Percentiles rank a stretch among this genome's conserved stretches.
Conservation (phyloP, 2,329 filamentous ascomycete species). For the Cryphonectria carpinicola region DNA sequence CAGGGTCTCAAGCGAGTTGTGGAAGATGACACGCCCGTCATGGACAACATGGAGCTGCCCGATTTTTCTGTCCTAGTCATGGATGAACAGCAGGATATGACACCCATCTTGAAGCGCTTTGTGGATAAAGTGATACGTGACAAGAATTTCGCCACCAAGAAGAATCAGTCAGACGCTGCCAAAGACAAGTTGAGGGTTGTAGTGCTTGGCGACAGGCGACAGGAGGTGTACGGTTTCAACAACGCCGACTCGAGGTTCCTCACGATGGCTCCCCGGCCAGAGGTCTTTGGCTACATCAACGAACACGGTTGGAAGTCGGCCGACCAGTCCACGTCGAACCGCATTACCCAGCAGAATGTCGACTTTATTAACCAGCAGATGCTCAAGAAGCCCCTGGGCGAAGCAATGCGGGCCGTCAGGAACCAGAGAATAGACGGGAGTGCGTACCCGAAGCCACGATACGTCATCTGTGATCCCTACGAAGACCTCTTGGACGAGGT, state of each 20-base stretch:
- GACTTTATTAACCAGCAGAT: slow-evolving; percentile 29
- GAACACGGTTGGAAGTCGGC: slow-evolving; percentile 17
- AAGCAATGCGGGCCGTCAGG: slow-evolving; percentile 24
- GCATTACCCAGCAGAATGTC: slow-evolving; percentile 25
- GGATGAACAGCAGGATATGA: slow-evolving; percentile 30
- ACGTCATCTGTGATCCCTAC: slow-evolving; percentile 24
- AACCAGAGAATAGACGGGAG: slow-evolving; percentile 5
- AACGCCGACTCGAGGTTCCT: slow-evolving; percentile 28
- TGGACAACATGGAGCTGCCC: slow-evolving; percentile 13
- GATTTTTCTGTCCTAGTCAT: slow-evolving; percentile 24
- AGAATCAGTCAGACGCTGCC: neutral
- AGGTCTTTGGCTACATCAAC: slow-evolving; percentile 28
- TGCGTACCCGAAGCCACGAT: slow-evolving; percentile 21
- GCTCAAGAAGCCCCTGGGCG: slow-evolving; percentile 22
- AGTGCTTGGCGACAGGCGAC: slow-evolving; percentile 24
- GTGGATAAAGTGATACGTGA: slow-evolving; percentile 26
- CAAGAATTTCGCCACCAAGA: slow-evolving; percentile 4
- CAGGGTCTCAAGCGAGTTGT: slow-evolving; percentile 27
- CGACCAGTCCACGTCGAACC: slow-evolving; percentile 24
- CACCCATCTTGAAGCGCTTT: slow-evolving; percentile 25
- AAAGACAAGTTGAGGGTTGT: slow-evolving; percentile 14
- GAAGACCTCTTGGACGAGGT: slow-evolving; percentile 21
- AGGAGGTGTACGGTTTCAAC: slow-evolving; percentile 28
- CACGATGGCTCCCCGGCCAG: slow-evolving; percentile 20
- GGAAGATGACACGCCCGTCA: slow-evolving; percentile 23